These are phyloP conservation scores for Fremontodendron californicum DNA, from an alignment of 345 rosid species.

Conservation along the genomic window DNA sequence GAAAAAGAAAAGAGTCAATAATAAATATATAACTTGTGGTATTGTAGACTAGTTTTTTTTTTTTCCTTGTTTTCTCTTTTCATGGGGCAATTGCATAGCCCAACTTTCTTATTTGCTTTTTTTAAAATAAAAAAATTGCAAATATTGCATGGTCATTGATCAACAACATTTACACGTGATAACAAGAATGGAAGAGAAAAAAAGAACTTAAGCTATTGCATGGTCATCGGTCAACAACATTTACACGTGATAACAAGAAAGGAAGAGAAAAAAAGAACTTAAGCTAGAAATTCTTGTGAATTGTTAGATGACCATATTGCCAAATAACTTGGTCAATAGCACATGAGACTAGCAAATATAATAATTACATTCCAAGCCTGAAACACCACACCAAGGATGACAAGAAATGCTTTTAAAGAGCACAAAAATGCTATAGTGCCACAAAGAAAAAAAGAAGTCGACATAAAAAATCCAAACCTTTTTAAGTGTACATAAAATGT, in stretches of 20 bases:
- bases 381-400: background rate
- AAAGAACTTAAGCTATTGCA: background rate
- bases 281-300: background rate
- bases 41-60: background rate
- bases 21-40: background rate
- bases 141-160: background rate
- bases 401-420: slow-evolving; percentile 2
- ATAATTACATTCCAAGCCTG: background rate
- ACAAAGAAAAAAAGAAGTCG: background rate
- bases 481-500: slow-evolving; percentile 41
- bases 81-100: background rate
- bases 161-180: background rate
- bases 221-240: background rate
- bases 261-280: background rate
- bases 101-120: background rate
- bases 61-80: background rate
- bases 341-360: background rate
- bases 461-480: slow-evolving; percentile 44
- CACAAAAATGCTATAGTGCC: background rate
- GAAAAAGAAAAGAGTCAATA: background rate
- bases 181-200: background rate
- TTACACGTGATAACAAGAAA: background rate
- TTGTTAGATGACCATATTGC: background rate
- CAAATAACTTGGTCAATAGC: background rate
- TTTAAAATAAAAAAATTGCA: background rate